These are phyloP conservation scores for Spergularia bocconei DNA, from an alignment of 148 eudicot species.

Conservation along the genomic window DNA sequence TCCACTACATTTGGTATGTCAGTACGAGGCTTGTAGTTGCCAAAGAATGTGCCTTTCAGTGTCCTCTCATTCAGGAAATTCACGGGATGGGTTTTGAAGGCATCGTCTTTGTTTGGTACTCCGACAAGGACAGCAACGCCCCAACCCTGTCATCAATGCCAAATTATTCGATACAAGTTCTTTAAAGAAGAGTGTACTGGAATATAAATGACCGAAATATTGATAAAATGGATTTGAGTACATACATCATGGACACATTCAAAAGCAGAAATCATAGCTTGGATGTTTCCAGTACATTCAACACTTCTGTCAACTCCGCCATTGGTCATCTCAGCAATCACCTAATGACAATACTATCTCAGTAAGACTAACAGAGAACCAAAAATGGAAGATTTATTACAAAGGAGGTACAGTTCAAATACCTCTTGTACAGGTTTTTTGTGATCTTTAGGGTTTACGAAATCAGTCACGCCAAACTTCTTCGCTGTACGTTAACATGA, in stretches of 20 bases:
- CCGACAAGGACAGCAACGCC: constrained; percentile 62
- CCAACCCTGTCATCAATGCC: constrained; percentile 41
- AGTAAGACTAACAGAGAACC: not conserved
- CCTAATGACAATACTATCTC: constrained; percentile 14
- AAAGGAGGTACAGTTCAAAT: too few relatives aligned
- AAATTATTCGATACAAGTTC: not conserved
- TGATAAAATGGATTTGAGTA: not conserved
- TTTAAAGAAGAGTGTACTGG: too few relatives aligned
- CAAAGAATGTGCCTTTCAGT: constrained; percentile 53
- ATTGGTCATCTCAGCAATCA: constrained; percentile 43
- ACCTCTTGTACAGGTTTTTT: constrained; percentile 48
- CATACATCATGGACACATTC: constrained; percentile 61
- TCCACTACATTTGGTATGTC: constrained; percentile 52
- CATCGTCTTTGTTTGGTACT: constrained; percentile 52
- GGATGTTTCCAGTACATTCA: constrained; percentile 54
- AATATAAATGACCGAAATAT: too few relatives aligned
- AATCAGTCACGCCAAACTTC: constrained; percentile 53
- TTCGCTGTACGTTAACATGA: constrained; percentile 35
- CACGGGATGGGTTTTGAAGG: constrained; percentile 46
- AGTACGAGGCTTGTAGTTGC: constrained; percentile 46
- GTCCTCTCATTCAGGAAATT: constrained; percentile 48
- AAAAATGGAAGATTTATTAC: not conserved
- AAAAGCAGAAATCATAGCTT: constrained; percentile 65
- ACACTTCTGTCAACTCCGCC: constrained; percentile 62
- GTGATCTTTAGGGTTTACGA: constrained; percentile 49